Evolutionary conservation across 371 early-diverging fungal species (phyloP), one percentile per base, ranked within the genome.

Genomic region (Nosema muscidifuracis): DNA sequence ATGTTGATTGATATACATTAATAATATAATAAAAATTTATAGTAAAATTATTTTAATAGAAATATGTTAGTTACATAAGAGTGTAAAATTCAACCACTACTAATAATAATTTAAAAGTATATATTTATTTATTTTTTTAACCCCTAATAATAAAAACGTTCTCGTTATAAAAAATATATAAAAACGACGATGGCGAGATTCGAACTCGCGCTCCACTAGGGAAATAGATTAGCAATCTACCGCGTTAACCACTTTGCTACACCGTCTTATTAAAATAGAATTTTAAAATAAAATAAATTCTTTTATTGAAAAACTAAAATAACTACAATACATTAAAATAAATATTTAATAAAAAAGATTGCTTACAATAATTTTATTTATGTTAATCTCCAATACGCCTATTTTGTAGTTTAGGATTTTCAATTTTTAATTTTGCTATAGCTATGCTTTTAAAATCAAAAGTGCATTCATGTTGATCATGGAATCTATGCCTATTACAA

Each of bases 161-260:
- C n/a, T 12, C n/a, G n/a, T n/a, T 10, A 47, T 12, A 47, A 47
- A 47, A 53, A 26, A 44, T 24, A 2, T 34, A 71, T 55, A 74
- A 80, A 82, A 66, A 43, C 88, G 87, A 83, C 86, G 75, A 75
- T 86, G 85, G 84, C 86, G 87, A 85, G 88, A 88, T 87, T 88
- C 88, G 88, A 88, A 88, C 88, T 85, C 87, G 85, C 86, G 88
- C 86, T 74, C 84, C 86, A 86, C 85, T 76, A 87, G 86, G 86
- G 84, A 80, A 88, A 84, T 83, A 85, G 85, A 86, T 87, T 88
- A 88, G 89, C 89, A 88, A 87, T 87, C 85, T 86, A 83, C 80
- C 89, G 88, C 86, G 86, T 87, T 88, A 88, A 88, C 88, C 88
- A 88, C 88, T 88, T 88, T 85, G 86, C 88, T 87, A 88, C 84